Conservation (phyloP, 352 stramenopile species). For the Pythium diclinum region DNA sequence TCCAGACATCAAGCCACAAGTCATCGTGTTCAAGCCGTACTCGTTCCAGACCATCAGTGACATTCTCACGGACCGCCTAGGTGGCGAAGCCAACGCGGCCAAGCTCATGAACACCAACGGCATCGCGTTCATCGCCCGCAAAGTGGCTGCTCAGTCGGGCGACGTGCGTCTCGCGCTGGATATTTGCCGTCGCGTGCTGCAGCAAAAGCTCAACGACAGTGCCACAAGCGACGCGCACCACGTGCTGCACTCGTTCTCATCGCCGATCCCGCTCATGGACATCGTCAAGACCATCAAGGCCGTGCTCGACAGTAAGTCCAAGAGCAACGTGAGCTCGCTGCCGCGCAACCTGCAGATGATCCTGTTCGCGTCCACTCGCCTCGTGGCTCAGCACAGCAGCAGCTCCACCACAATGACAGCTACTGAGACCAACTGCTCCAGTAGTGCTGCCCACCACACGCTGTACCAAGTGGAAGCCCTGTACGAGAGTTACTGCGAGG, state of each 20-base stretch:
- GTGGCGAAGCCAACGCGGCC: conserved; percentile 35
- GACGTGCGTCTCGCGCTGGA: conserved; percentile 76
- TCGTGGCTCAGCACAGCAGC: conserved; percentile 26
- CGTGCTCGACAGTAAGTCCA: conserved; percentile 62
- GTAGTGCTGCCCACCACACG: conserved; percentile 11
- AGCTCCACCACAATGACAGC: not conserved
- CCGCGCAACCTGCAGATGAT: conserved; percentile 84
- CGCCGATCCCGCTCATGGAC: conserved; percentile 60
- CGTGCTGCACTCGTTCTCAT: conserved; percentile 5
- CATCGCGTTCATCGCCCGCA: conserved; percentile 75
- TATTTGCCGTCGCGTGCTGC: conserved; percentile 66
- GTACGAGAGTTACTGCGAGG: conserved; percentile 68
- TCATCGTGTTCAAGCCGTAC: conserved; percentile 83
- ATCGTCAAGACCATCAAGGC: conserved; percentile 75
- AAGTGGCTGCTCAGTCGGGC: conserved; percentile 70
- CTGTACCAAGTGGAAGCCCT: conserved; percentile 59
- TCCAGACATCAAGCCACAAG: conserved; percentile 46
- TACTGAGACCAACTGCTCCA: too few relatives aligned
- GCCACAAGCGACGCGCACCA: conserved; percentile 14
- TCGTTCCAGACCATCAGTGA: conserved; percentile 70
- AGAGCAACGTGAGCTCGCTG: conserved; percentile 51
- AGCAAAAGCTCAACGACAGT: conserved; percentile 42
- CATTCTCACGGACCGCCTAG: conserved; percentile 70
- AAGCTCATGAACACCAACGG: conserved; percentile 68
- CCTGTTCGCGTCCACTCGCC: conserved; percentile 59